These are phyloP conservation scores for Clarireedia sp. DNA, from an alignment of 2,329 filamentous ascomycete genomes.

Conservation along the genomic window DNA sequence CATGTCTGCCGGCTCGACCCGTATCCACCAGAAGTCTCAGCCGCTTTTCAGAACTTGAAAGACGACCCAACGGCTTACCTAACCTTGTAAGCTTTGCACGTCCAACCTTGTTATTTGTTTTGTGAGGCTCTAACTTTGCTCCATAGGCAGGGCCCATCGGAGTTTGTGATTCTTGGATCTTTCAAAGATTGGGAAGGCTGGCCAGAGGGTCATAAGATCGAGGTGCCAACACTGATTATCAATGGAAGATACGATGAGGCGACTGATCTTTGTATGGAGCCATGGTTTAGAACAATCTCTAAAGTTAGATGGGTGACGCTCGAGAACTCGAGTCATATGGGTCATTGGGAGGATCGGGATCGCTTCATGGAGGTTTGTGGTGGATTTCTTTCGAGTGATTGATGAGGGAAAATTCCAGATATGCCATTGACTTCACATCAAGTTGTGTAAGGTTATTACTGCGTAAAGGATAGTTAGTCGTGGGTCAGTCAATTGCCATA, in stretches of 20 bases:
- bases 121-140: neutral
- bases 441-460: no score
- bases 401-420: neutral
- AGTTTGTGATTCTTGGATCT: constrained; percentile 34
- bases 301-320: constrained; percentile 35
- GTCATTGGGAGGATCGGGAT: constrained; percentile 33
- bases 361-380: constrained; percentile 30
- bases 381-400: constrained; percentile 22
- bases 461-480: no score
- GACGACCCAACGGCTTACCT: constrained; percentile 24
- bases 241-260: constrained; percentile 35
- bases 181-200: constrained; percentile 34
- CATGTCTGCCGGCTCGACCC: constrained; percentile 17
- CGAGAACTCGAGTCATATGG: constrained; percentile 24
- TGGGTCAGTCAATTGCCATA: no score
- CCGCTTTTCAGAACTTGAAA: neutral
- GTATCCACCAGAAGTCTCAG: constrained; percentile 15
- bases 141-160: constrained; percentile 31
- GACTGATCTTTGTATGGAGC: constrained; percentile 27
- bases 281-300: constrained; percentile 32
- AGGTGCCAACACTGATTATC: constrained; percentile 33
- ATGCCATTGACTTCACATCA: neutral
- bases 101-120: neutral
- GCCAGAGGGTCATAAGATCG: constrained; percentile 31
- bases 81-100: constrained; percentile 20